These are phyloP conservation scores for Hylodesmum podocarpum DNA, from an alignment of 306 rosid genomes.

Conservation along the genomic window DNA sequence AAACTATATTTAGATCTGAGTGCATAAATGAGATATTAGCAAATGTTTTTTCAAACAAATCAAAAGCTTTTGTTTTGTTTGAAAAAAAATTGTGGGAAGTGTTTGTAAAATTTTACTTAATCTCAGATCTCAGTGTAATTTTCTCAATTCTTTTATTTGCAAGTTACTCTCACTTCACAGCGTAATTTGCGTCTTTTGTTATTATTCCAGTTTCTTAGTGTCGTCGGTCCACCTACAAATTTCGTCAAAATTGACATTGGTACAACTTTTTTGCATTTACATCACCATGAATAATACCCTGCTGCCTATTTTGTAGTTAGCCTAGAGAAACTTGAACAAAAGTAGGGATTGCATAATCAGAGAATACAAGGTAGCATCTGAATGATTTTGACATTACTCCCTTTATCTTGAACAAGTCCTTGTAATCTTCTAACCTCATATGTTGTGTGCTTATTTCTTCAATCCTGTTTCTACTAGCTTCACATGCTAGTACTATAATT, in stretches of 20 bases:
- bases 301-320: constrained; percentile 33
- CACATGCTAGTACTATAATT: neutral
- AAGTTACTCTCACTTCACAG: neutral
- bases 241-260: neutral
- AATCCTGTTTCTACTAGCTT: neutral
- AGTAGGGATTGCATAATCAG: neutral
- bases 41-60: no score
- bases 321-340: constrained; percentile 29
- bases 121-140: no score
- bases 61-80: no score
- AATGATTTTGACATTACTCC: neutral
- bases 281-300: constrained; percentile 21
- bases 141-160: no score
- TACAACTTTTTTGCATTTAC: neutral
- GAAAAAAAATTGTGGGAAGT: no score
- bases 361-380: neutral
- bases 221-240: no score
- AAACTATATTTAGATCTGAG: no score
- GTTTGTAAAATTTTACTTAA: no score
- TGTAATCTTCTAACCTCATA: neutral
- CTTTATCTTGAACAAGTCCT: neutral
- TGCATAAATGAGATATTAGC: no score
- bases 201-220: neutral
- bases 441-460: neutral
- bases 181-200: neutral